phyloP scores from a whole-genome alignment of 1,284 basidiomycete species.

The Cutaneotrichosporon dermatis region DNA sequence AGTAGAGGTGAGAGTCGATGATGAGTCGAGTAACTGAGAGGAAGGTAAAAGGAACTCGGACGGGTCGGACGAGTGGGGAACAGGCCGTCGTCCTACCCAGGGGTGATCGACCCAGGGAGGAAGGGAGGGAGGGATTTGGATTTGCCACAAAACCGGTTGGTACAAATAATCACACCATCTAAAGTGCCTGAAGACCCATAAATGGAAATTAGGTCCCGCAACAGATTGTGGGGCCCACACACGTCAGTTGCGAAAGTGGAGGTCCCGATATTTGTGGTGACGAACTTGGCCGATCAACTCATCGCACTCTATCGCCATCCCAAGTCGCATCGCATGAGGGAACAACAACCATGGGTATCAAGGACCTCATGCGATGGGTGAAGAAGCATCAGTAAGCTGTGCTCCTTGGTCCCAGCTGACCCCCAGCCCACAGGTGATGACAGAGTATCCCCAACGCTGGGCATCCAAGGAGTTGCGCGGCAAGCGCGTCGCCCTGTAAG shows the following conservation, averaged over 20 bases:
- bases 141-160: not conserved
- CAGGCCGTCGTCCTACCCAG: too few species aligned
- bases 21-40: too few species aligned
- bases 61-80: too few species aligned
- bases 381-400: conserved; percentile 32
- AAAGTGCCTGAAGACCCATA: too few species aligned
- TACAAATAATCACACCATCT: too few species aligned
- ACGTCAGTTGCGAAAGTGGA: too few species aligned
- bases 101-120: not conserved
- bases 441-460: conserved; percentile 31
- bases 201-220: too few species aligned
- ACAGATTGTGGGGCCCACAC: too few species aligned
- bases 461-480: conserved; percentile 30
- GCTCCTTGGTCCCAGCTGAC: not conserved
- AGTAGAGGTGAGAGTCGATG: not conserved
- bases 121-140: not conserved
- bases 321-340: not conserved
- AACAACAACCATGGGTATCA: conserved; percentile 36
- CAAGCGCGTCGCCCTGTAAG: conserved; percentile 44
- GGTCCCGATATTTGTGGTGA: too few species aligned
- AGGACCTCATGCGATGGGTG: conserved; percentile 37
- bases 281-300: not conserved
- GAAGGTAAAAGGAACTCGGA: not conserved
- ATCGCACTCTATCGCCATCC: not conserved
- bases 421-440: conserved; percentile 32